A percentile compares a stretch with the other conserved stretches of the same genome.
Conservation (phyloP, 306 rosid species). For the Fragaria nilgerrensis region DNA sequence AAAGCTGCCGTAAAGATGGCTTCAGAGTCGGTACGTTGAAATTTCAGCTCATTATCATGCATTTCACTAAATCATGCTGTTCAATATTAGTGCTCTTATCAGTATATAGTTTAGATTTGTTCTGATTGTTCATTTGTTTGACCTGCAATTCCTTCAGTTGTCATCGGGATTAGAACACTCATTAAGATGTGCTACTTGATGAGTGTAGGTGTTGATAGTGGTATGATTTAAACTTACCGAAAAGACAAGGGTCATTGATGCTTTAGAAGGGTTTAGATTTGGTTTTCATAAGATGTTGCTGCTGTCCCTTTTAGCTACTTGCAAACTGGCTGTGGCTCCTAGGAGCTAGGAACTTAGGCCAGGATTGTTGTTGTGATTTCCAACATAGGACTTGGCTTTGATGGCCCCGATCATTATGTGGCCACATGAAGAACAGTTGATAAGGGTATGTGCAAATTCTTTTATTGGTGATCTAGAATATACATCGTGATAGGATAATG, state of each 20-base stretch:
- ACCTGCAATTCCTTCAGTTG: not conserved
- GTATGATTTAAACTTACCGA: not conserved
- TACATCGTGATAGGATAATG: not conserved
- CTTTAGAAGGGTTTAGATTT: not conserved
- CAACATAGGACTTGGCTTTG: not conserved
- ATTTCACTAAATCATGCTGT: not conserved
- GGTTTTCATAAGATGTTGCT: too few relatives aligned
- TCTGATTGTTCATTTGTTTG: not conserved
- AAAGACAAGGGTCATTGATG: not conserved
- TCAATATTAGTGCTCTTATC: not conserved
- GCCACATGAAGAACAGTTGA: not conserved
- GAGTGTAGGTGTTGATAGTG: not conserved
- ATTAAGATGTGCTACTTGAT: not conserved
- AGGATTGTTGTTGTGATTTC: not conserved
- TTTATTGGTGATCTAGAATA: not conserved
- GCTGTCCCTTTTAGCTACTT: not conserved
- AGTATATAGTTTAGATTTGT: not conserved
- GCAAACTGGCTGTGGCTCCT: not conserved
- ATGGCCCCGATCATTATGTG: not conserved
- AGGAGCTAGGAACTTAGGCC: not conserved
- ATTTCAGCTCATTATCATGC: not conserved
- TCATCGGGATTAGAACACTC: not conserved
- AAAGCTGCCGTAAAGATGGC: too few relatives aligned
- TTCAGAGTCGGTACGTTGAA: too few relatives aligned
- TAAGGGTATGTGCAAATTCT: not conserved